phyloP scores from a whole-genome alignment of 2,329 filamentous ascomycete genomes.

The Ophiostoma pallidulum region DNA sequence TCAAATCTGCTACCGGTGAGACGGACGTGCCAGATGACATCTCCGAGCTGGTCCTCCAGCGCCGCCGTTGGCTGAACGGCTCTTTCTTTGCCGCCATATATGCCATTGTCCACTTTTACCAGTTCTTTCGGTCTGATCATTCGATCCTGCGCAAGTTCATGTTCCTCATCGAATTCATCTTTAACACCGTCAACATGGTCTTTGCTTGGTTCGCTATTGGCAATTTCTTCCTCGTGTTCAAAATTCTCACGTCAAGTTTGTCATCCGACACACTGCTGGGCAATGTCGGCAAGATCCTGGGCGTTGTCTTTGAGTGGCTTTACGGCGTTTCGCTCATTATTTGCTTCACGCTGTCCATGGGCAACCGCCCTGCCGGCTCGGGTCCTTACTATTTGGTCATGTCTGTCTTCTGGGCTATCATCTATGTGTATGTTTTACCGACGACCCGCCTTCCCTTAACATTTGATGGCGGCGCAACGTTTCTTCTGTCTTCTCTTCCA shows the following conservation, averaged over 20 bases:
- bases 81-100: conserved; percentile 98
- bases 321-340: conserved; percentile 87
- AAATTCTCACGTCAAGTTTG: conserved; percentile 84
- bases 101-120: conserved; percentile 86
- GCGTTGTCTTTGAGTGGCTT: conserved; percentile 90
- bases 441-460: background rate
- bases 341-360: conserved; percentile 89
- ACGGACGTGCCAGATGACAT: conserved; percentile 94
- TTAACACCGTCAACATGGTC: conserved; percentile 93
- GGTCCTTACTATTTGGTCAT: conserved; percentile 92
- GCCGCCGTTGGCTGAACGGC: conserved; percentile 94
- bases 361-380: conserved; percentile 88
- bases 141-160: conserved; percentile 77
- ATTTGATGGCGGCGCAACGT: too few relatives aligned
- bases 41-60: conserved; percentile 89
- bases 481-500: background rate
- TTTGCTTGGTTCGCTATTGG: conserved; percentile 98
- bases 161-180: conserved; percentile 86
- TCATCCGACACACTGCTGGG: conserved; percentile 61
- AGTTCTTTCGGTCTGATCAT: conserved; percentile 91
- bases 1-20: conserved; percentile 94
- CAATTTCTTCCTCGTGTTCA: conserved; percentile 99
- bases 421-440: conserved; percentile 64
- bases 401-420: conserved; percentile 95
- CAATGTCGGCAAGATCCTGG: conserved; percentile 66